Percentiles rank a stretch among this genome's conserved stretches.
These are phyloP conservation scores for Sporisorium graminicola DNA, from an alignment of 1,284 basidiomycete species.

Conservation along the genomic window DNA sequence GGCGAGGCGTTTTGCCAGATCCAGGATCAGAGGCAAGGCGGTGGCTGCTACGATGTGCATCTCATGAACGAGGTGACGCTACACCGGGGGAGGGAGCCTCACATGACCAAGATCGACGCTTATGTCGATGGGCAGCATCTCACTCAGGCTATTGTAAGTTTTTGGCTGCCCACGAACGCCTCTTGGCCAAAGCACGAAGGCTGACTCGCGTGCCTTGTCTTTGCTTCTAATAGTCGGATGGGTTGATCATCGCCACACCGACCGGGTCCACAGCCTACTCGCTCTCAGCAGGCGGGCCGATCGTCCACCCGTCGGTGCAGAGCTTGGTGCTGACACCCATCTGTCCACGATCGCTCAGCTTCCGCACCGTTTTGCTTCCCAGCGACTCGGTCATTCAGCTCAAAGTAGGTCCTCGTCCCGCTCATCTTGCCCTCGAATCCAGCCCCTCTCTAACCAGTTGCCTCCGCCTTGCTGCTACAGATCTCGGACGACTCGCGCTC, in stretches of 20 bases:
- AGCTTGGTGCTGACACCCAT: constrained; percentile 93
- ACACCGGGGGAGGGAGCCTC: constrained; percentile 89
- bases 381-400: constrained; percentile 83
- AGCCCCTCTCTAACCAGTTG: background rate
- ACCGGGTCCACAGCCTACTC: constrained; percentile 98
- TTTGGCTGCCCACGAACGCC: no score
- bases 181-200: no score
- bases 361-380: constrained; percentile 90
- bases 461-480: constrained; percentile 71
- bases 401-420: no score
- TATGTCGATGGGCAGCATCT: constrained; percentile 95
- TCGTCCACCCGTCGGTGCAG: constrained; percentile 91
- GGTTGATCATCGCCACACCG: constrained; percentile 92
- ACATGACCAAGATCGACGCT: constrained; percentile 92
- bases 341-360: constrained; percentile 90
- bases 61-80: constrained; percentile 97
- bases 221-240: constrained; percentile 76
- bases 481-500: constrained; percentile 87
- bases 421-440: no score
- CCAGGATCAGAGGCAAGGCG: constrained; percentile 27
- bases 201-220: no score
- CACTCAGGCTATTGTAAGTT: constrained; percentile 81
- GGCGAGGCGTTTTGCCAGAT: constrained; percentile 49
- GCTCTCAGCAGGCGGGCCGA: constrained; percentile 93
- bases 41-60: constrained; percentile 78